These are phyloP conservation scores for Draba incana DNA, from an alignment of 345 rosid genomes.

Conservation along the genomic window DNA sequence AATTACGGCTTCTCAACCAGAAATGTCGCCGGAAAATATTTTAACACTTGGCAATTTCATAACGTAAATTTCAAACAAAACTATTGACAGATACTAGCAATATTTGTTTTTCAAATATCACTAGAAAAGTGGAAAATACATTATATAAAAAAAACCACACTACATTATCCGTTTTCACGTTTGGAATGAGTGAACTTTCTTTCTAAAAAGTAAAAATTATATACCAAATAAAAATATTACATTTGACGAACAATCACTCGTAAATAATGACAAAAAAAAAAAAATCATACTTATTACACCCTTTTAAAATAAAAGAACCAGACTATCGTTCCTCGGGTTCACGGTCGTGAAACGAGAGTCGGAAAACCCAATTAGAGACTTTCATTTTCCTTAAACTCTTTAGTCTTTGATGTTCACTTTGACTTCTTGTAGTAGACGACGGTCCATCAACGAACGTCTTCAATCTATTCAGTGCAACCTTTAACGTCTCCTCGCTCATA, in stretches of 20 bases:
- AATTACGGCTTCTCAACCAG: conserved; percentile 35
- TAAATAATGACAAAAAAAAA: conserved; percentile 27
- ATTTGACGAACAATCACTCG: conserved; percentile 29
- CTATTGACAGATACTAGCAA: not conserved
- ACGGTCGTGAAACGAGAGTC: conserved; percentile 65
- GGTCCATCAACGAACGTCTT: conserved; percentile 53
- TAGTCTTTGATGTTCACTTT: conserved; percentile 49
- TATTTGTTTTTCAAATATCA: not conserved
- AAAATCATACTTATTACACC: conserved; percentile 10
- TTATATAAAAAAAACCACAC: conserved; percentile 4
- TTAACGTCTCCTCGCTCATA: conserved; percentile 66
- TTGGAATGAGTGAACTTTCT: conserved; percentile 27
- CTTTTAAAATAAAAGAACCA: not conserved
- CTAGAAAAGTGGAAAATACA: conserved; percentile 6
- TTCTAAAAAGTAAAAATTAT: conserved; percentile 13
- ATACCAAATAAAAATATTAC: conserved; percentile 24
- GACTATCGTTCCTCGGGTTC: conserved; percentile 58
- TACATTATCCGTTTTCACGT: conserved; percentile 32
- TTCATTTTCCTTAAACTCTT: conserved; percentile 51
- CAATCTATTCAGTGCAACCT: conserved; percentile 57
- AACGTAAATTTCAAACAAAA: conserved; percentile 26
- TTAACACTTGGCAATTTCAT: conserved; percentile 21
- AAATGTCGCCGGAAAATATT: conserved; percentile 26
- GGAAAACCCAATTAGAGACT: conserved; percentile 70
- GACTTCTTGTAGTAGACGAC: conserved; percentile 37